Percentiles rank a stretch among this genome's conserved stretches.
Evolutionary conservation across 306 rosid species (phyloP).

Genomic region (Sicyos baderoa): DNA sequence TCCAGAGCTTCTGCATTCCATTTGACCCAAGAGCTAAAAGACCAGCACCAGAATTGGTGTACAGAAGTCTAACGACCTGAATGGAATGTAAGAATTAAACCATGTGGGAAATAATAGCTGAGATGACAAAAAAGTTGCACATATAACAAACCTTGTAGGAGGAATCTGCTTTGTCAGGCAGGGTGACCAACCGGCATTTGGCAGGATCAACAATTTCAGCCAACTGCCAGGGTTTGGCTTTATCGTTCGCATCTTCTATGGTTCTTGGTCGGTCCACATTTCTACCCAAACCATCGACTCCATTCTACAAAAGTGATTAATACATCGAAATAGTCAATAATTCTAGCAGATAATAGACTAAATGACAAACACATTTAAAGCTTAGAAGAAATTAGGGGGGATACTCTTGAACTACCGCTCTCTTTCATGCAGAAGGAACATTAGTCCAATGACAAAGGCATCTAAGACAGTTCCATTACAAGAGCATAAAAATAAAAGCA

Average conservation of each 20-base stretch:
- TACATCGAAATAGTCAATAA: constrained; percentile 30
- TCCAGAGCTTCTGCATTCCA: constrained; percentile 85
- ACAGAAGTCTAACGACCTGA: constrained; percentile 70
- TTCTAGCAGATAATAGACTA: constrained; percentile 5
- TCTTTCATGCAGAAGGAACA: background rate
- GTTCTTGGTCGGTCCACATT: constrained; percentile 50
- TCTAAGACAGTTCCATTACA: background rate
- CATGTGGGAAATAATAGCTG: background rate
- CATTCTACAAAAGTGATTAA: constrained; percentile 40
- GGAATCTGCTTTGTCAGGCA: constrained; percentile 70
- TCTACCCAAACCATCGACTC: constrained; percentile 48
- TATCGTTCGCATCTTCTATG: constrained; percentile 51
- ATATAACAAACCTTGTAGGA: constrained; percentile 58
- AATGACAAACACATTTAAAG: constrained; percentile 14
- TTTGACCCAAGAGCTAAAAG: constrained; percentile 84
- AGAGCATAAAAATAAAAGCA: constrained; percentile 1
- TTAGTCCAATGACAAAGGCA: background rate
- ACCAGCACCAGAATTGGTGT: constrained; percentile 67
- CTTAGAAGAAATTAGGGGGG: background rate
- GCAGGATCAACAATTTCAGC: constrained; percentile 66
- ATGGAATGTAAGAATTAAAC: background rate
- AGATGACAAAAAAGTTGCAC: background rate
- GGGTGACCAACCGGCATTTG: constrained; percentile 57
- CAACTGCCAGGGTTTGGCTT: constrained; percentile 68
- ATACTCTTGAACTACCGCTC: background rate